Conservation (phyloP, 345 rosid species). For the Rhodamnia argentea region DNA sequence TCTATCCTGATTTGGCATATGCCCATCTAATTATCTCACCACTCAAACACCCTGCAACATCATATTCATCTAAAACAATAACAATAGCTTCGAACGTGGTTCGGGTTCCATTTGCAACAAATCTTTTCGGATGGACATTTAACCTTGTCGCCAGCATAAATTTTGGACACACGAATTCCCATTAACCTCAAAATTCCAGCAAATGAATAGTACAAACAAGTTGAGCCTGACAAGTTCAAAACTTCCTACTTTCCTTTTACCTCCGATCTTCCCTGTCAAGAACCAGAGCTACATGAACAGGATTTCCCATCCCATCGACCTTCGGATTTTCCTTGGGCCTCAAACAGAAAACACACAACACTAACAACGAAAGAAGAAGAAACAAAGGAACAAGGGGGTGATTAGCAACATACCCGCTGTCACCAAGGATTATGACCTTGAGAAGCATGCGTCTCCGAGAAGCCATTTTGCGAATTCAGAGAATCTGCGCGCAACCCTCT, state of each 20-base stretch:
- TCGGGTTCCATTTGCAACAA: not conserved
- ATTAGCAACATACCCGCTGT: constrained; percentile 48
- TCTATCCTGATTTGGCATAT: not conserved
- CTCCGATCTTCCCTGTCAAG: not conserved
- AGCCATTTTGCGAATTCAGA: constrained; percentile 34
- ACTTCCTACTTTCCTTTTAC: not conserved
- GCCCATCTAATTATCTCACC: not conserved
- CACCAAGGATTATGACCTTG: constrained; percentile 83
- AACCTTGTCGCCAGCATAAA: not conserved
- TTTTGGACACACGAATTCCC: not conserved
- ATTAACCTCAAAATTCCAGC: not conserved
- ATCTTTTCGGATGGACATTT: not conserved
- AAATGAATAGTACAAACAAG: not conserved
- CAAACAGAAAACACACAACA: not conserved
- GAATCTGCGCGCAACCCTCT: not conserved
- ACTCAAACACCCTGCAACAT: not conserved
- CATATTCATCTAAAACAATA: not conserved
- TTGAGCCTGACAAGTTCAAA: not conserved
- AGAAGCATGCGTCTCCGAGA: constrained; percentile 74
- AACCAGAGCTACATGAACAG: not conserved
- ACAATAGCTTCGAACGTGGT: not conserved
- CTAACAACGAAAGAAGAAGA: not conserved
- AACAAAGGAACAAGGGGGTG: not conserved
- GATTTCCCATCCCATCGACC: not conserved
- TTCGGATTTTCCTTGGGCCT: not conserved